Evolutionary conservation across 2,329 filamentous ascomycete species (phyloP).

Genomic region (Stenocarpella maydis): DNA sequence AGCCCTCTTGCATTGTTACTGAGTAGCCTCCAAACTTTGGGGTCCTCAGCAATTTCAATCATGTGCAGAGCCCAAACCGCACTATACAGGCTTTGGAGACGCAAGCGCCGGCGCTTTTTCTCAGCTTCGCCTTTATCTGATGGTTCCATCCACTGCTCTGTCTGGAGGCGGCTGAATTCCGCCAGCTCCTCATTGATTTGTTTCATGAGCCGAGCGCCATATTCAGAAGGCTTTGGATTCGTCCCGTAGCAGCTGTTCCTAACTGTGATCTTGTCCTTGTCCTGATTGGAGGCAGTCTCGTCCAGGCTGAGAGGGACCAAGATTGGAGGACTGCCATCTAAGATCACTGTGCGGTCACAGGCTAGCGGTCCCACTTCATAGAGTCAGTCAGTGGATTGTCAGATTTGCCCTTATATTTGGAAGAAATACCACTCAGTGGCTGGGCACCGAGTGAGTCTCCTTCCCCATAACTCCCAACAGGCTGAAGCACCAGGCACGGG

Average conservation of each 20-base stretch:
- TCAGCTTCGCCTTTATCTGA: background rate
- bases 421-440: too few species aligned
- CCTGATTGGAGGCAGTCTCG: too few species aligned
- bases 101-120: background rate
- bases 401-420: background rate
- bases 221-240: background rate
- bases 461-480: too few species aligned
- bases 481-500: background rate
- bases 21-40: background rate
- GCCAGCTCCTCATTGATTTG: background rate
- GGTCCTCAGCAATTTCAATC: background rate
- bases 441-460: background rate
- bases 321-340: background rate
- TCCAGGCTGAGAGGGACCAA: background rate
- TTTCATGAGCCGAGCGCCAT: background rate
- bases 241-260: background rate
- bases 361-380: background rate
- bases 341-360: too few species aligned
- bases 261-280: too few species aligned
- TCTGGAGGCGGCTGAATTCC: background rate
- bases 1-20: background rate
- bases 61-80: background rate
- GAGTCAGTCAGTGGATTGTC: background rate
- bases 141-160: background rate
- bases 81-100: background rate